Percentiles rank a stretch among this genome's conserved stretches.
These are phyloP conservation scores for Lactarius quietus DNA, from an alignment of 768 basidiomycete species.

Conservation along the genomic window DNA sequence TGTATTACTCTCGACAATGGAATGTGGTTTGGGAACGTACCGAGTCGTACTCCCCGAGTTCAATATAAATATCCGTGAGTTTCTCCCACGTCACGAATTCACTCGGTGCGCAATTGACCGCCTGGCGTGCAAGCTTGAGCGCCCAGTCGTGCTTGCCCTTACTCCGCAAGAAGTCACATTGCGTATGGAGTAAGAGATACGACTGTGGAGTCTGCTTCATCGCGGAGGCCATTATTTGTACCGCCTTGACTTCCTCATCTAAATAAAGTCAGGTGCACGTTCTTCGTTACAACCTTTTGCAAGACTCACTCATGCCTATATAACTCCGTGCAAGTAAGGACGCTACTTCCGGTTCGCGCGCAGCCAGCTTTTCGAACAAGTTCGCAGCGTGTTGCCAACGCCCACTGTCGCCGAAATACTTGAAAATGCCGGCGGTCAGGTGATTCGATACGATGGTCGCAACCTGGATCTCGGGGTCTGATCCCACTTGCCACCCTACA, in stretches of 20 bases:
- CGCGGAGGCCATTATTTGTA: slow-evolving; percentile 85
- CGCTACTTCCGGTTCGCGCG: slow-evolving; percentile 86
- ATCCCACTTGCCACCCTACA: slow-evolving; percentile 95
- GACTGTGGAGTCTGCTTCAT: slow-evolving; percentile 86
- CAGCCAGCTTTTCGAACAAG: slow-evolving; percentile 85
- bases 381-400: slow-evolving; percentile 86
- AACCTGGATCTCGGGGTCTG: slow-evolving; percentile 98
- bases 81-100: slow-evolving; percentile 99
- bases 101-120: slow-evolving; percentile 97
- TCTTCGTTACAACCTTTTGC: background rate
- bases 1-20: background rate
- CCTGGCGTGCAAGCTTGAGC: slow-evolving; percentile 85
- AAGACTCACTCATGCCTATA: slow-evolving; percentile 89
- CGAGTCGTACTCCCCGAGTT: slow-evolving; percentile 81
- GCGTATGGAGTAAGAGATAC: slow-evolving; percentile 90
- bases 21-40: slow-evolving; percentile 27
- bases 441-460: slow-evolving; percentile 97
- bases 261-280: background rate
- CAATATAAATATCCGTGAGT: slow-evolving; percentile 91
- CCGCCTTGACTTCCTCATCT: slow-evolving; percentile 99
- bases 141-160: slow-evolving; percentile 90
- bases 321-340: slow-evolving; percentile 86
- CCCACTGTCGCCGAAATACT: slow-evolving; percentile 93
- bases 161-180: slow-evolving; percentile 88
- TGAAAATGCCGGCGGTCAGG: slow-evolving; percentile 89